Evolutionary conservation across 2,329 filamentous ascomycete species (phyloP).

Genomic region (Trichocomaceae sp.): DNA sequence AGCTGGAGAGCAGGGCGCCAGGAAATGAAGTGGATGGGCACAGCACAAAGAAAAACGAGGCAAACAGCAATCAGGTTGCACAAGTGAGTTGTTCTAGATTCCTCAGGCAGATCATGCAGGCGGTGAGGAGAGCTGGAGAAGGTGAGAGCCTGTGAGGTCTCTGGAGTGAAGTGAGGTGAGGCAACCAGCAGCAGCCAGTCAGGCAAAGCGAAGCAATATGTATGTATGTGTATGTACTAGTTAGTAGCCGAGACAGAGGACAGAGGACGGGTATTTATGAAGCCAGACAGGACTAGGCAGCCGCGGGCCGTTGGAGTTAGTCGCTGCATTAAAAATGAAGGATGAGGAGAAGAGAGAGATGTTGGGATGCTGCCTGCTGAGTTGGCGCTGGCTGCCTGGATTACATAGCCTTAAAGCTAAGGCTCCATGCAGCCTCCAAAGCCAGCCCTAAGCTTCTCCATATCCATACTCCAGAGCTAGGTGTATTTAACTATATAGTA

Average conservation of each 20-base stretch:
- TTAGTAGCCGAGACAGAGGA: no score
- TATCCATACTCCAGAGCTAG: no score
- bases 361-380: conserved; percentile 7
- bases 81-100: conserved; percentile 8
- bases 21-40: not conserved
- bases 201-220: not conserved
- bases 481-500: no score
- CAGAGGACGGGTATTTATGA: not conserved
- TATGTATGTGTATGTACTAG: no score
- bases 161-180: not conserved
- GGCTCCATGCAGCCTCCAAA: not conserved
- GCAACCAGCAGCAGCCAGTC: conserved; percentile 10
- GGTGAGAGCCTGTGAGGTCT: no score
- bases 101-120: conserved; percentile 4
- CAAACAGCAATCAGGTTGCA: conserved; percentile 8
- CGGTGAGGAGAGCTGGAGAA: conserved; percentile 4
- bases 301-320: not conserved
- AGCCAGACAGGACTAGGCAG: not conserved
- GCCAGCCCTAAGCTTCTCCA: not conserved
- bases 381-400: not conserved
- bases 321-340: no score
- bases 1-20: not conserved
- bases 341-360: no score
- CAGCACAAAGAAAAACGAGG: conserved; percentile 9
- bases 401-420: not conserved